Evolutionary conservation across 2,329 filamentous ascomycete genomes (phyloP).

Genomic region (Aspergillus sp.): DNA sequence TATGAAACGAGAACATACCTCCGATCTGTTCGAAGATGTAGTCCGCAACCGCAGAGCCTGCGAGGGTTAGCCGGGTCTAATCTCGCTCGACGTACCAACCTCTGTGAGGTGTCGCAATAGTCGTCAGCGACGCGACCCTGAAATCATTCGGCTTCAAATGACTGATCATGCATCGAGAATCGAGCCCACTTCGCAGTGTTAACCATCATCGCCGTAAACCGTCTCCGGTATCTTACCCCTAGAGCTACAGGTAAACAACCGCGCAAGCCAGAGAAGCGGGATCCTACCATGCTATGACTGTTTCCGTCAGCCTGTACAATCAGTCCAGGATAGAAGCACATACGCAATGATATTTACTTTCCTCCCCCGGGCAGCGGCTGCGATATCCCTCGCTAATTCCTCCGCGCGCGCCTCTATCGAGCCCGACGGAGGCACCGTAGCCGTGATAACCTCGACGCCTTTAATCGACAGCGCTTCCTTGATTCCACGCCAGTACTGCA

Average conservation of each 20-base stretch:
- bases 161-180: slow-evolving; percentile 57
- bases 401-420: slow-evolving; percentile 50
- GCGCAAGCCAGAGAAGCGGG: too few species aligned
- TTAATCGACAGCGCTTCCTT: slow-evolving; percentile 48
- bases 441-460: slow-evolving; percentile 52
- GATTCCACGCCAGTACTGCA: slow-evolving; percentile 58
- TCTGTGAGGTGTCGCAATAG: slow-evolving; percentile 53
- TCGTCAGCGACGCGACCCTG: slow-evolving; percentile 62
- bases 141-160: slow-evolving; percentile 53
- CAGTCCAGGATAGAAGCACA: slow-evolving; percentile 16
- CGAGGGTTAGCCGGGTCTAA: slow-evolving; percentile 7
- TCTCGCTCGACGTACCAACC: slow-evolving; percentile 21
- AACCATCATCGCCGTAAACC: neutral
- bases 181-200: slow-evolving; percentile 43
- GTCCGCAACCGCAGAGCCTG: slow-evolving; percentile 53
- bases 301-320: too few species aligned
- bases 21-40: slow-evolving; percentile 52
- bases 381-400: slow-evolving; percentile 45
- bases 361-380: slow-evolving; percentile 44
- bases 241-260: slow-evolving; percentile 2
- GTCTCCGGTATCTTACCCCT: slow-evolving; percentile 23
- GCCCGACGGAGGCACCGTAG: slow-evolving; percentile 49
- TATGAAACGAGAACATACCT: slow-evolving; percentile 25
- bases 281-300: slow-evolving; percentile 41
- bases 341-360: slow-evolving; percentile 57